Base-by-base conservation (phyloP, 495 filamentous ascomycete species). In the Podospora pseudopauciseta region DNA sequence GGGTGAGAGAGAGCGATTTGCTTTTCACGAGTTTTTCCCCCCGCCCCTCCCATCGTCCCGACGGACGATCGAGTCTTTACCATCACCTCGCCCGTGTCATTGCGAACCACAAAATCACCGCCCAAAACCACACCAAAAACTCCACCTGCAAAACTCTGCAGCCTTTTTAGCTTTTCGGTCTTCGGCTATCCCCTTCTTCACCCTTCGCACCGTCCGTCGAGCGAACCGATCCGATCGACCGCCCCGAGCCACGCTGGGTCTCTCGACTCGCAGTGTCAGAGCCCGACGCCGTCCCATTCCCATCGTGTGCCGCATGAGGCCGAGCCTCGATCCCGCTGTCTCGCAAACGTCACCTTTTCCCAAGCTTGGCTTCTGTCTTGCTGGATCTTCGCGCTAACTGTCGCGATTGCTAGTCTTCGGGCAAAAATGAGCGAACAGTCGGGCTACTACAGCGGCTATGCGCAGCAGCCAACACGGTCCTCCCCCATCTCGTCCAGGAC, bases 401-500 rank as follows among this genome's bases (percentile, higher is more conserved):
- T 63, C 66, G 67, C 68, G 70, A 75, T 69, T 55, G 19, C 66
- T 67, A 61, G 27, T 19, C 19, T 58, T 5, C 55, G 55, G 61
- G 64, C 30, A 23, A 73, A 70, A 28, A 79, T 79, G 77, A 77
- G 76, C 64, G 71, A 74, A 57, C 77, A 79, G 49, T 71, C 71
- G 55, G n/a, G n/a, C 61, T 77, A 75, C 66, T 76, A 75, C 55
- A 53, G 72, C 39, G 68, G 68, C 15, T 76, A 76, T 55, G 71
- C 70, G 39, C 72, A 75, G 74, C 71, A 64, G 69, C 65, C 72
- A 56, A 65, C 78, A 19, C 80, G 78, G 67, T 76, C 78, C 68
- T 82, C 80, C 28, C 83, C 84, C 18, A 73, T 78, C 59, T 78
- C 79, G 11, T 74, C 79, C 49, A 75, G 80, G 60, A 81, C 81